Percentiles rank a stretch among this genome's conserved stretches.
These are phyloP conservation scores for Panaeolus papilionaceus DNA, from an alignment of 768 basidiomycete species.

Conservation along the genomic window DNA sequence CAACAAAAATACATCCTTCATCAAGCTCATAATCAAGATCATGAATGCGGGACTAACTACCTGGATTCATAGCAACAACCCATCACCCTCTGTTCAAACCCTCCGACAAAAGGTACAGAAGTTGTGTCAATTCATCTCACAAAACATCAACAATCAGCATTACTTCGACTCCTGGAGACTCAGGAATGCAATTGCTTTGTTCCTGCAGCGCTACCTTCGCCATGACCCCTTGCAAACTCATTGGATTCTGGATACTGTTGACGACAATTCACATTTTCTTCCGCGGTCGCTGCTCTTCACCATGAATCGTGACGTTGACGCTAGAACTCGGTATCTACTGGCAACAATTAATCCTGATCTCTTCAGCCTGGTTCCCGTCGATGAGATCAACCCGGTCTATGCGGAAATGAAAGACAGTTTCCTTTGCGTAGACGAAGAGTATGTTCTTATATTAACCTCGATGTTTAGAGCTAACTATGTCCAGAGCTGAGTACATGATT, in stretches of 20 bases:
- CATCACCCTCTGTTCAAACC: constrained; percentile 32
- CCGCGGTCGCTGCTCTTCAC: constrained; percentile 57
- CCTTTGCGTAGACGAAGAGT: constrained; percentile 35
- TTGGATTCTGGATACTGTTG: constrained; percentile 50
- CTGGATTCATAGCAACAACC: neutral
- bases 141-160: constrained; percentile 42
- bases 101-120: constrained; percentile 50
- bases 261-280: constrained; percentile 29
- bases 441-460: neutral
- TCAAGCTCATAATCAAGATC: constrained; percentile 1
- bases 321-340: constrained; percentile 83
- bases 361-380: constrained; percentile 50
- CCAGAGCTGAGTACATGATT: constrained; percentile 77
- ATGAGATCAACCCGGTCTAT: constrained; percentile 50
- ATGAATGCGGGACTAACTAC: neutral
- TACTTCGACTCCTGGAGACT: constrained; percentile 65
- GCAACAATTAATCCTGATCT: constrained; percentile 65
- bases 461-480: constrained; percentile 10
- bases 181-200: constrained; percentile 66
- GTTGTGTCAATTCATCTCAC: constrained; percentile 63
- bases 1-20: neutral
- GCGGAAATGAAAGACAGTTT: constrained; percentile 50
- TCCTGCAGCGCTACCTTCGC: constrained; percentile 69
- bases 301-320: constrained; percentile 73
- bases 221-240: constrained; percentile 58